phyloP scores from a whole-genome alignment of 257 asterid species.

The Voacanga thouarsii region DNA sequence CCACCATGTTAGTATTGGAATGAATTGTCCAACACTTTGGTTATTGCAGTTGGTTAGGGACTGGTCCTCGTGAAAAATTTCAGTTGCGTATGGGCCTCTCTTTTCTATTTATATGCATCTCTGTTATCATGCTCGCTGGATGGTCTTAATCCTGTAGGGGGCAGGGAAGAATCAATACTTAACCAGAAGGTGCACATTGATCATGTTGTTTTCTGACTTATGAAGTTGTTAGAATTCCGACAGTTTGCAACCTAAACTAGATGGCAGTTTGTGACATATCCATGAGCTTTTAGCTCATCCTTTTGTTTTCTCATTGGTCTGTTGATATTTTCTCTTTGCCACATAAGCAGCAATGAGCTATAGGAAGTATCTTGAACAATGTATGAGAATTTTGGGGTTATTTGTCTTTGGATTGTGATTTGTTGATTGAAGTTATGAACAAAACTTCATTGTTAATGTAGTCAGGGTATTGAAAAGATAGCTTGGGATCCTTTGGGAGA shows the following conservation, averaged over 20 bases:
- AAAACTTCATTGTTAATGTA: constrained; percentile 20
- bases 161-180: neutral
- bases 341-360: neutral
- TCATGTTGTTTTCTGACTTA: neutral
- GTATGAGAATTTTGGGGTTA: neutral
- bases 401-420: too few relatives aligned
- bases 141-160: neutral
- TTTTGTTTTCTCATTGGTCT: neutral
- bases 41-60: neutral
- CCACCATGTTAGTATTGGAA: neutral
- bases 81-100: neutral
- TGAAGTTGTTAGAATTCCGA: neutral
- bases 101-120: neutral
- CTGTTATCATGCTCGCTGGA: neutral
- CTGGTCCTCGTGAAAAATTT: neutral
- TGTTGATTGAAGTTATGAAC: neutral
- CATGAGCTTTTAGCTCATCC: neutral
- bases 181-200: neutral
- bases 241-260: neutral
- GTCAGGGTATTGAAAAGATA: constrained; percentile 77
- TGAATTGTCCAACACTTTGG: neutral
- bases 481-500: constrained; percentile 99
- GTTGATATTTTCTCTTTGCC: neutral
- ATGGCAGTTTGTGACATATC: neutral
- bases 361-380: neutral